Base-by-base conservation (phyloP, 1,284 basidiomycete species). In the Melampsora larici-populina region DNA sequence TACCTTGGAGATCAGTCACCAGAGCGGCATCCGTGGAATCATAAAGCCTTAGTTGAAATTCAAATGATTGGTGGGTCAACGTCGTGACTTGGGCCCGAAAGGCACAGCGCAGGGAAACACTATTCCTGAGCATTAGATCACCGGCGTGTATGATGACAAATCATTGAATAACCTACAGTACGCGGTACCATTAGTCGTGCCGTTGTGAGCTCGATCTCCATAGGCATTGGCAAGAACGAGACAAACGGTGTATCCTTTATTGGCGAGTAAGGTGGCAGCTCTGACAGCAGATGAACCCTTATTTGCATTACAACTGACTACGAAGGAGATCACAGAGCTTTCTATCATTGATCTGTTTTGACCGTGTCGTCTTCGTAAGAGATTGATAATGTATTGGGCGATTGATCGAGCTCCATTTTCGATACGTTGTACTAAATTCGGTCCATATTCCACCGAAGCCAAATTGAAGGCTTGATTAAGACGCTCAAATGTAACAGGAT, bases 201-300 rank as follows among this genome's bases (percentile, higher is more conserved):
- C 29, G 29, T 29, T 60, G 18, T 24, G n/a, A 15, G 55, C 55
- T 24, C 24, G n/a, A 60, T 60, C 29, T 29, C 55, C 55, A 29
- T 29, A 60, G n/a, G 7, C 29, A 29, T 29, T 60, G 5, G 24
- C 55, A 9, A 74, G 72, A 17, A 66, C 48, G 31, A 74, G 51
- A 26, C 43, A 58, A 55, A 69, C 65, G 26, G 67, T 13, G 21
- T 68, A 69, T 36, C 73, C 73, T 36, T 76, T 76, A 29, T 58
- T 63, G 48, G 64, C 64, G 18, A 76, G 40, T 31, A 76, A 49
- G n/a, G 73, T 40, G 17, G 62, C 73, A 13, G 73, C 65, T 21
- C 73, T 62, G 40, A 76, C 58, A n/a, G 73, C 73, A 76, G 40
- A 76, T 5, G 65, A 76, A 24, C 29, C 73, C 36, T 76, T 76